These are phyloP conservation scores for Monotropa hypopitys DNA, from an alignment of 179 eudicot species.

Conservation along the genomic window DNA sequence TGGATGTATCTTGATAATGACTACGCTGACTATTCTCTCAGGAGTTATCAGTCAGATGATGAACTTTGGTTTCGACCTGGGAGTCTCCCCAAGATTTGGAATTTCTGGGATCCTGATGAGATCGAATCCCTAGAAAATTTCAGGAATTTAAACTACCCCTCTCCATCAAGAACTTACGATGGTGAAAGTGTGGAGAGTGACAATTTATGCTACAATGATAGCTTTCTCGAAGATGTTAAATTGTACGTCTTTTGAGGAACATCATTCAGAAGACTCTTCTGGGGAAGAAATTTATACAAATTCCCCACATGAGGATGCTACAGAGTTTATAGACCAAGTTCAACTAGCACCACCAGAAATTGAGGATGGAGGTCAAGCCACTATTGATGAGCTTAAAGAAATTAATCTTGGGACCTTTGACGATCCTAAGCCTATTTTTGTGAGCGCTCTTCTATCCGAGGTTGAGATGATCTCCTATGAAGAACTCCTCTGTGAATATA, in stretches of 20 bases:
- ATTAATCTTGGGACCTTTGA: background rate
- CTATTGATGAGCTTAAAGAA: background rate
- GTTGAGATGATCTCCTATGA: background rate
- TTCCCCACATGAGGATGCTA: background rate
- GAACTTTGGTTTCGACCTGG: background rate
- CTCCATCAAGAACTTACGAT: background rate
- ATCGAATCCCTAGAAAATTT: background rate
- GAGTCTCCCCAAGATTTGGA: background rate
- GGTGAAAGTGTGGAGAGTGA: background rate
- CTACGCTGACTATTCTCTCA: background rate
- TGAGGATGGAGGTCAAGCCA: conserved; percentile 6
- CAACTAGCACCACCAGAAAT: background rate
- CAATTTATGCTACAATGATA: background rate
- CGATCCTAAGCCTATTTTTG: background rate
- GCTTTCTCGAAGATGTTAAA: background rate
- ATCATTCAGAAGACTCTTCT: background rate
- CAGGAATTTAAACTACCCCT: background rate
- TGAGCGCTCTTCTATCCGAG: background rate
- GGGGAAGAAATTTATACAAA: background rate
- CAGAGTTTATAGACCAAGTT: background rate
- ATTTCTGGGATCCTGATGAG: background rate
- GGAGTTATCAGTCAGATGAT: background rate
- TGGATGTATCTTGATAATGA: background rate
- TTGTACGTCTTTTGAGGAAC: background rate
- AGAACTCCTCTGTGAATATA: background rate